Base-by-base conservation (phyloP, 108 stramenopile genomes). In the Craspedostauros australis region DNA sequence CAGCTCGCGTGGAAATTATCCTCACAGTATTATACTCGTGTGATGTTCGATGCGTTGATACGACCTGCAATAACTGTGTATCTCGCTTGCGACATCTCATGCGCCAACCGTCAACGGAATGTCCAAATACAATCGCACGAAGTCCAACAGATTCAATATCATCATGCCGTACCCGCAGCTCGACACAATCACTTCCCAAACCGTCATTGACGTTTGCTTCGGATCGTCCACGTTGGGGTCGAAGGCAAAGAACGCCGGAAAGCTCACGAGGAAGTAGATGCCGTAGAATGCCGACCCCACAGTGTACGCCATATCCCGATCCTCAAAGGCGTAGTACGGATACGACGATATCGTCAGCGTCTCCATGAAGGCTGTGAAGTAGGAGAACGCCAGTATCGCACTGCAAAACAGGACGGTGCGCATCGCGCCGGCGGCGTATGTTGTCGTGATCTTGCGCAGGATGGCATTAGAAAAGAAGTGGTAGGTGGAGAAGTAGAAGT, bases 301-400 rank as follows among this genome's bases (percentile, higher is more conserved):
- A 4, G 74, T 46, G 32, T 70, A 66, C 6, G 68, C 68, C 52
- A 63, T 66, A 29, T 62, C 24, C 7, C 65, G 66, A 66, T 98
- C 91, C 56, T 93, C 91, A 68, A 99, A 97, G 19, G 71, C 53
- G 65, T 98, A 99, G 54, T 99, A 93, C 0, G 98, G 96, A 68
- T 95, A 99, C 21, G 79, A 75, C 6, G 78, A 76, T 56, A 99
- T 99, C 1, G 96, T 93, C 58, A 97, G 62, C 5, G 96, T 95
- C 50, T 99, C 98, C 85, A 94, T 95, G 67, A 99, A 99, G 2
- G 96, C 96, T 9, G 96, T 95, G 45, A 96, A 83, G 79, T 94
- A 95, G 38, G 73, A 50, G 51, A 86, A 76, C 18, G 49, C 53
- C 7, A 75, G 2, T 16, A 84, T 60, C 5, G 72, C 69, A 39